phyloP scores from a whole-genome alignment of 208 protist species.

The Leishmania turanica region DNA sequence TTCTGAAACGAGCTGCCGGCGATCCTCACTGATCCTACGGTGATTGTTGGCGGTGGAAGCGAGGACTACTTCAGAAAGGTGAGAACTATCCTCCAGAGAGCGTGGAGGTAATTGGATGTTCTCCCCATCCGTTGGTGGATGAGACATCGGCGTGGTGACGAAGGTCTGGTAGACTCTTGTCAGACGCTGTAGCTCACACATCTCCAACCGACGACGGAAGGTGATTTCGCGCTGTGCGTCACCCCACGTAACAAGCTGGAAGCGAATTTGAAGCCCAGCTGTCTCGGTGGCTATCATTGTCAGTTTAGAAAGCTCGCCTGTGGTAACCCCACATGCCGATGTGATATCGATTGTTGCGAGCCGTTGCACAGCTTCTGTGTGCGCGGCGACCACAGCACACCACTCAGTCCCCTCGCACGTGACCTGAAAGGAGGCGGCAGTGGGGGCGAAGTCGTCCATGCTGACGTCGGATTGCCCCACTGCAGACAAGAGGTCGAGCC shows the following conservation, averaged over 20 bases:
- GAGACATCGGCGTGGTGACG: background rate
- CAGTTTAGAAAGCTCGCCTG: slow-evolving; percentile 13
- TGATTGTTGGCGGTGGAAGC: background rate
- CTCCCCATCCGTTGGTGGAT: background rate
- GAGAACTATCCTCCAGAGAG: background rate
- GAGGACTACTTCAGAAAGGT: background rate
- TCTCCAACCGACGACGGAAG: slow-evolving; percentile 8
- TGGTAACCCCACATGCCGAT: background rate
- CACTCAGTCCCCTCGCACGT: slow-evolving; percentile 17
- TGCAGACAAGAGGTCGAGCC: background rate
- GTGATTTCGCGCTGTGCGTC: slow-evolving; percentile 7
- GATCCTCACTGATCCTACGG: background rate
- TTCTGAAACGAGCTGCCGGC: slow-evolving; percentile 18
- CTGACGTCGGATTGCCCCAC: background rate
- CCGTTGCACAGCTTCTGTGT: slow-evolving; percentile 23
- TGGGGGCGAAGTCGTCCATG: background rate
- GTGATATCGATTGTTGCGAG: slow-evolving; percentile 17
- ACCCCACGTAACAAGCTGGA: slow-evolving; percentile 16
- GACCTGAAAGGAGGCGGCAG: slow-evolving; percentile 7
- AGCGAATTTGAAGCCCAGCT: slow-evolving; percentile 20
- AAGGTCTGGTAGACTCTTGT: slow-evolving; percentile 14
- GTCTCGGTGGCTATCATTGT: slow-evolving; percentile 25
- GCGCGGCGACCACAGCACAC: slow-evolving; percentile 19
- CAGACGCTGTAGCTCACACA: slow-evolving; percentile 16
- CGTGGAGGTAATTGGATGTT: background rate